A percentile compares a stretch with the other conserved stretches of the same genome.
phyloP scores from a whole-genome alignment of 345 rosid species.

The Odontarrhena argentea region DNA sequence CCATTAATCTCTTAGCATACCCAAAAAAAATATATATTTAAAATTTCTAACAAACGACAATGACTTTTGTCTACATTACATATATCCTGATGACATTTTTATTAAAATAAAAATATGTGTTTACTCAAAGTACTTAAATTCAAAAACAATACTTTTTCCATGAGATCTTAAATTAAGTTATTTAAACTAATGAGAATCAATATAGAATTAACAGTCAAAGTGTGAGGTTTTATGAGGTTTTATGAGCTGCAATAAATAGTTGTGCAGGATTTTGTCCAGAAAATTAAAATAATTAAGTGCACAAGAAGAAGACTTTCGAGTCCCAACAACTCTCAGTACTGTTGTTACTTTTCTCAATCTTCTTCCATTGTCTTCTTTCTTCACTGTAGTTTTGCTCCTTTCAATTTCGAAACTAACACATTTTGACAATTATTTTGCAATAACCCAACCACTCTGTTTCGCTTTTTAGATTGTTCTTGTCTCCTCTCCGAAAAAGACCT shows the following conservation, averaged over 20 bases:
- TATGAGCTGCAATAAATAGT: slow-evolving; percentile 37
- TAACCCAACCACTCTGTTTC: slow-evolving; percentile 31
- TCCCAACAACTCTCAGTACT: slow-evolving; percentile 33
- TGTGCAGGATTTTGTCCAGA: slow-evolving; percentile 34
- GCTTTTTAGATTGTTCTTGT: slow-evolving; percentile 43
- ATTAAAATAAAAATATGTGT: too few relatives aligned
- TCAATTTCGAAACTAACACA: slow-evolving; percentile 22
- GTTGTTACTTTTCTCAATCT: slow-evolving; percentile 47
- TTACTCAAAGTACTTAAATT: neutral
- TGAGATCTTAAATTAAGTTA: too few relatives aligned
- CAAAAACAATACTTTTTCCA: neutral
- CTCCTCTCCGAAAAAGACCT: slow-evolving; percentile 42
- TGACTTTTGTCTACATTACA: neutral
- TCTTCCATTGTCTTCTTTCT: slow-evolving; percentile 9
- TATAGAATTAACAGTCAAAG: slow-evolving; percentile 31
- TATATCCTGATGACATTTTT: neutral
- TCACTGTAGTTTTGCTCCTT: slow-evolving; percentile 13
- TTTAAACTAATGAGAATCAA: neutral
- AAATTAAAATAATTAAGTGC: slow-evolving; percentile 1
- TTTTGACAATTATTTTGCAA: slow-evolving; percentile 16
- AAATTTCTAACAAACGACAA: slow-evolving; percentile 12
- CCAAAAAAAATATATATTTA: neutral
- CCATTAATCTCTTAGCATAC: slow-evolving; percentile 20
- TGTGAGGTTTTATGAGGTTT: neutral
- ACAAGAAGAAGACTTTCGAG: slow-evolving; percentile 29